phyloP scores from a whole-genome alignment of 257 asterid species.

The Mitragyna speciosa region DNA sequence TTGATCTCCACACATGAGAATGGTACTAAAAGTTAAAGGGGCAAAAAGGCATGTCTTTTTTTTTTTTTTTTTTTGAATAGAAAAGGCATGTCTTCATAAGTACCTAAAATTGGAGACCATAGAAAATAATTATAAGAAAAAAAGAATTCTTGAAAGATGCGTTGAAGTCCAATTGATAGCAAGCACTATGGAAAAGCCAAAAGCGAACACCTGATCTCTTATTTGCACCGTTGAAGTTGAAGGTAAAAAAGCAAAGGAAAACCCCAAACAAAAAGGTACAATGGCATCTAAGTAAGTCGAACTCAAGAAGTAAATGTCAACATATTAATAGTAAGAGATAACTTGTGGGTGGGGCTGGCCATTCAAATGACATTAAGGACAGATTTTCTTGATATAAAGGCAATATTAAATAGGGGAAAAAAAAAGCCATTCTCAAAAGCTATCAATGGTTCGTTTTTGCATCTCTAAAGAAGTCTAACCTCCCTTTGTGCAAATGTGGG shows the following conservation, averaged over 20 bases:
- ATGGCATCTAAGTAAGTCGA: slow-evolving; percentile 2
- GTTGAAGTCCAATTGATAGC: slow-evolving; percentile 30
- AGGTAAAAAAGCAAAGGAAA: slow-evolving; percentile 20
- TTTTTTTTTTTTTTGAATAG: too few species aligned
- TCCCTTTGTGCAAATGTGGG: not conserved
- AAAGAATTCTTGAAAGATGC: slow-evolving; percentile 21
- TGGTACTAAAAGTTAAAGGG: not conserved
- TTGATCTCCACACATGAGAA: too few species aligned
- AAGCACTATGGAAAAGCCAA: slow-evolving; percentile 44
- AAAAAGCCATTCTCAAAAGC: slow-evolving; percentile 7
- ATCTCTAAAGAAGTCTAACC: not conserved
- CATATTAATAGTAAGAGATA: slow-evolving; percentile 14
- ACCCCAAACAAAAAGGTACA: not conserved
- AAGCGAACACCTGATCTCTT: slow-evolving; percentile 30
- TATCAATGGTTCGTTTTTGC: not conserved
- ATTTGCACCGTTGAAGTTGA: slow-evolving; percentile 56
- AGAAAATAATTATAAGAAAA: slow-evolving; percentile 7
- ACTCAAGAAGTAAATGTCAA: slow-evolving; percentile 41
- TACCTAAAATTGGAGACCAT: not conserved
- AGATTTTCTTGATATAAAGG: slow-evolving; percentile 11
- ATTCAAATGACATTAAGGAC: slow-evolving; percentile 54
- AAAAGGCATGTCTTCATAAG: not conserved
- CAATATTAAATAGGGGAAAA: not conserved
- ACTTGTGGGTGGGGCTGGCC: slow-evolving; percentile 31
- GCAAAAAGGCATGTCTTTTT: not conserved